phyloP scores from a whole-genome alignment of 345 rosid species.

The Erodium maritimum region DNA sequence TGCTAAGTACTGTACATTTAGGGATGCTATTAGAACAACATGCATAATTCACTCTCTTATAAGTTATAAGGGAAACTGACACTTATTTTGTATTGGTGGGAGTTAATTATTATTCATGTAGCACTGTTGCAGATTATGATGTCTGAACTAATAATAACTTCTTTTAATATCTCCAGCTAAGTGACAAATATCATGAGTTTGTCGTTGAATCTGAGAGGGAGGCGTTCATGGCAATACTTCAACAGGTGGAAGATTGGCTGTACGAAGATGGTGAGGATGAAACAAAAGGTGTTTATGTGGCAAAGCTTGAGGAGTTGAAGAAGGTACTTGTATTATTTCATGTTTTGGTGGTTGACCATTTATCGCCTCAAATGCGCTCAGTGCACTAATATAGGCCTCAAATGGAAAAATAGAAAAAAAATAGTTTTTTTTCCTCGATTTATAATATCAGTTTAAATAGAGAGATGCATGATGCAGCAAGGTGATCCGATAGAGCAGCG shows the following conservation, averaged over 20 bases:
- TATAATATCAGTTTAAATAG: neutral
- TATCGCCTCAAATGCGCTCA: neutral
- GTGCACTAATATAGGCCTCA: neutral
- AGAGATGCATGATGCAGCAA: conserved; percentile 30
- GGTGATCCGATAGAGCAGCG: conserved; percentile 87
- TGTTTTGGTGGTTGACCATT: neutral
- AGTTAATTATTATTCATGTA: neutral
- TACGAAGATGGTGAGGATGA: conserved; percentile 99
- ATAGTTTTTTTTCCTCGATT: neutral
- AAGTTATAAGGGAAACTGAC: no score
- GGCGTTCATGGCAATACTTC: conserved; percentile 46
- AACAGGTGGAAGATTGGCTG: conserved; percentile 90
- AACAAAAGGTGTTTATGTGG: conserved; percentile 87
- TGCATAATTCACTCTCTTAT: no score
- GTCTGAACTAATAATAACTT: neutral
- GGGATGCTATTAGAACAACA: no score
- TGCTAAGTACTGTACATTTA: no score
- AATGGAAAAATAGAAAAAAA: no score
- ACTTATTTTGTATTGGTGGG: neutral
- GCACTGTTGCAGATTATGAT: neutral
- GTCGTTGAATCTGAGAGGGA: conserved; percentile 62
- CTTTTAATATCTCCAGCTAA: conserved; percentile 39
- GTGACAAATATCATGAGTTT: conserved; percentile 69
- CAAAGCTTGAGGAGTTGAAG: conserved; percentile 89
- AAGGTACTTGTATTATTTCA: conserved; percentile 35